Percentiles rank a stretch among this genome's conserved stretches.
Conservation (phyloP, 1,284 basidiomycete genomes). For the Malassezia brasiliensis region DNA sequence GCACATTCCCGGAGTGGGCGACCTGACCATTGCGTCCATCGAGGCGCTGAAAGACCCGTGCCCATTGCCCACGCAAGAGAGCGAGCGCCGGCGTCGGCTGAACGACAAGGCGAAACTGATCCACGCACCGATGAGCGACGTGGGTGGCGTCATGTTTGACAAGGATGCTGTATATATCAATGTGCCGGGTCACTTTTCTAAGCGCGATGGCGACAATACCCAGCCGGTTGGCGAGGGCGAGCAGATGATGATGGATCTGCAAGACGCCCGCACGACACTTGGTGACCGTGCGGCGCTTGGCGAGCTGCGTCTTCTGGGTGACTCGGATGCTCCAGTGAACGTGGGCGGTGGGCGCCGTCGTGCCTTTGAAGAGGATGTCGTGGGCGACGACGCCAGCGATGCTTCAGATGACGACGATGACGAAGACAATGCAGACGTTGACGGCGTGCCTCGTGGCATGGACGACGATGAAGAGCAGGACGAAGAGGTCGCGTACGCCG, state of each 20-base stretch:
- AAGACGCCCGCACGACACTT: conserved; percentile 72
- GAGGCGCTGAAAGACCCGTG: conserved; percentile 80
- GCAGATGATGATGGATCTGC: conserved; percentile 91
- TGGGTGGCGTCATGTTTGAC: conserved; percentile 93
- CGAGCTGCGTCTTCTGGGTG: conserved; percentile 72
- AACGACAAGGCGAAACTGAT: conserved; percentile 92
- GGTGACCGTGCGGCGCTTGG: conserved; percentile 71
- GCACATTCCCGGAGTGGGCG: conserved; percentile 90
- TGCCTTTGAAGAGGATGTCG: conserved; percentile 32
- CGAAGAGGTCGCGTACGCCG: conserved; percentile 41
- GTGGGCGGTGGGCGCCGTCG: conserved; percentile 14
- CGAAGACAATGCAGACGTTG: conserved; percentile 25
- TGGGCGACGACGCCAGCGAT: conserved; percentile 41
- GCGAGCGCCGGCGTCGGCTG: conserved; percentile 82
- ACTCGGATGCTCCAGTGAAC: conserved; percentile 8
- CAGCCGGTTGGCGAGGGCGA: conserved; percentile 68
- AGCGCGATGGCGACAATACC: conserved; percentile 48
- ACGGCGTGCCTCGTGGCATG: conserved; percentile 27
- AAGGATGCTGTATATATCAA: conserved; percentile 98
- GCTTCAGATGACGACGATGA: conserved; percentile 26
- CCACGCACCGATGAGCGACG: conserved; percentile 97
- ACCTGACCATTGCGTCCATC: conserved; percentile 63
- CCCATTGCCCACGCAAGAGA: conserved; percentile 79
- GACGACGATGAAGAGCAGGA: conserved; percentile 20
- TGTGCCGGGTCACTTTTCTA: conserved; percentile 82